Percentiles rank a stretch among this genome's conserved stretches.
phyloP scores from a whole-genome alignment of 208 protist genomes.

The Leishmania gerbilli region DNA sequence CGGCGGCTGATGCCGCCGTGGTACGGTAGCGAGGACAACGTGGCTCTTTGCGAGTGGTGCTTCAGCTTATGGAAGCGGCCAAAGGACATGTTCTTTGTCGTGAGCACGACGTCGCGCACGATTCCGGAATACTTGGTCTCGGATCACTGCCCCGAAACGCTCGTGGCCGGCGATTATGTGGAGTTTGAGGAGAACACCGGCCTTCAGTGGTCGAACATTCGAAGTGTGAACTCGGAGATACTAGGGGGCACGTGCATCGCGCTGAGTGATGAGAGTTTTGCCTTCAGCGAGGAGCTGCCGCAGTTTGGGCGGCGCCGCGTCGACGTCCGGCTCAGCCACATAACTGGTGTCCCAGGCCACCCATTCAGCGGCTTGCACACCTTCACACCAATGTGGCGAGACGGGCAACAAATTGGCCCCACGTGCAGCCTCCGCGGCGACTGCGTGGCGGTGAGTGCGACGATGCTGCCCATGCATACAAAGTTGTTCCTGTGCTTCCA shows the following conservation, averaged over 20 bases:
- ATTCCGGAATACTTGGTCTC: conserved; percentile 76
- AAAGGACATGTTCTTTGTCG: conserved; percentile 68
- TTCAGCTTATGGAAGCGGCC: conserved; percentile 84
- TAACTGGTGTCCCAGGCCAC: conserved; percentile 72
- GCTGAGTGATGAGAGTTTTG: conserved; percentile 55
- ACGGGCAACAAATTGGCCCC: conserved; percentile 41
- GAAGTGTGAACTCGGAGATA: conserved; percentile 79
- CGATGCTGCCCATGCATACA: conserved; percentile 57
- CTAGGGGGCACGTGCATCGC: conserved; percentile 50
- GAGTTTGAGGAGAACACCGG: conserved; percentile 81
- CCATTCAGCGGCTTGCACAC: conserved; percentile 77
- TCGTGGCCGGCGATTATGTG: conserved; percentile 59
- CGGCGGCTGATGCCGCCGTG: conserved; percentile 41
- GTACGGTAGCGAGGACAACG: conserved; percentile 70
- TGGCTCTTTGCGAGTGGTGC: conserved; percentile 72
- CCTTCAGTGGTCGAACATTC: conserved; percentile 56
- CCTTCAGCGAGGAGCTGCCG: conserved; percentile 51
- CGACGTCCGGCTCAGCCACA: conserved; percentile 66
- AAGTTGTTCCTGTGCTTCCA: conserved; percentile 62
- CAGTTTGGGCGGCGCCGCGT: conserved; percentile 55
- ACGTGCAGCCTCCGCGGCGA: conserved; percentile 44
- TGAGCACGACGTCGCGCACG: conserved; percentile 13
- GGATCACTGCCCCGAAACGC: conserved; percentile 44
- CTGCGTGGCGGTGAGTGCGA: conserved; percentile 64
- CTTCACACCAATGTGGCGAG: conserved; percentile 73